These are phyloP conservation scores for Lablab purpureus DNA, from an alignment of 306 rosid species.

Conservation along the genomic window DNA sequence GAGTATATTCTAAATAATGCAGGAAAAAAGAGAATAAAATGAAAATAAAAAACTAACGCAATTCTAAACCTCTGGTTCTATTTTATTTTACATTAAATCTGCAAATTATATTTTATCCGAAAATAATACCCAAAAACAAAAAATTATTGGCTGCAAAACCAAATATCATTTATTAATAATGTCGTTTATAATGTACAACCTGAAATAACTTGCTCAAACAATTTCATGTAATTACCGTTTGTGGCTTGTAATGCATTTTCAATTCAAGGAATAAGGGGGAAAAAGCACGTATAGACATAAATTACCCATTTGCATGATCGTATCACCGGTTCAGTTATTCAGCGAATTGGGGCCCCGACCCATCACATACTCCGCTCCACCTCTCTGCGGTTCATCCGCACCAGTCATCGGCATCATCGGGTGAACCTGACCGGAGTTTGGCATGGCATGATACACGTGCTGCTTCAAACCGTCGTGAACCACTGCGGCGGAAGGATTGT, in stretches of 20 bases:
- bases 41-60: not conserved
- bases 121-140: not conserved
- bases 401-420: conserved; percentile 47
- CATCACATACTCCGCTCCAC: conserved; percentile 50
- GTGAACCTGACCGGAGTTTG: conserved; percentile 50
- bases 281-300: not conserved
- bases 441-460: conserved; percentile 64
- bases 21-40: not conserved
- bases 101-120: not conserved
- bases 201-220: conserved; percentile 33
- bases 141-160: not conserved
- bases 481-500: conserved; percentile 47
- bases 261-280: too few species aligned
- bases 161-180: conserved; percentile 9
- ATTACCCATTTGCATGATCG: conserved; percentile 27
- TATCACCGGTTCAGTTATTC: conserved; percentile 37
- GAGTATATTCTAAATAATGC: not conserved
- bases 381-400: conserved; percentile 62
- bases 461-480: conserved; percentile 58
- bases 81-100: not conserved
- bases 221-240: conserved; percentile 10
- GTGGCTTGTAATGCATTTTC: conserved; percentile 1
- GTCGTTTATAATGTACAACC: conserved; percentile 7
- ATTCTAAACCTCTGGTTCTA: not conserved
- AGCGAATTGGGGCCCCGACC: conserved; percentile 59